phyloP scores from a whole-genome alignment of 2,329 filamentous ascomycete species.

The Allantophomopsis lycopodina region DNA sequence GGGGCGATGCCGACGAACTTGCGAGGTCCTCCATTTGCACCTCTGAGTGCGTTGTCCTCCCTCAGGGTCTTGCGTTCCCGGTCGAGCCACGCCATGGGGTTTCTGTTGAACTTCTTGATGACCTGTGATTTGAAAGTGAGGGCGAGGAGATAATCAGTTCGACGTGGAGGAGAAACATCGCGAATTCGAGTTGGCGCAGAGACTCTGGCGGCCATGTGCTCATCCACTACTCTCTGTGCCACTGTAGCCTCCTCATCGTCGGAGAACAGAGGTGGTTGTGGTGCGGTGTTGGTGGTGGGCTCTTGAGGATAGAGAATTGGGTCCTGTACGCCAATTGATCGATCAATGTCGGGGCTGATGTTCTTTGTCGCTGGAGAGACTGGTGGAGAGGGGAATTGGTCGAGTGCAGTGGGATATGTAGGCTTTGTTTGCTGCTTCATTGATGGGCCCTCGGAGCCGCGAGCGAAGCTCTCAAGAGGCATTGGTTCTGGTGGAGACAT shows the following conservation, averaged over 20 bases:
- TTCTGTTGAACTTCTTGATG: constrained; percentile 19
- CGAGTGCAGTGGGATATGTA: constrained; percentile 6
- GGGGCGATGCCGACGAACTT: constrained; percentile 14
- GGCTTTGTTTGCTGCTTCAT: constrained; percentile 7
- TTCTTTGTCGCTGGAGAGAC: constrained; percentile 34
- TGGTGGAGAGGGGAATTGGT: constrained; percentile 36
- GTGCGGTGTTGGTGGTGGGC: constrained; percentile 19
- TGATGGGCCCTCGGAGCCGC: constrained; percentile 11
- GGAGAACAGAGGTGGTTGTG: constrained; percentile 35
- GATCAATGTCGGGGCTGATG: constrained; percentile 11
- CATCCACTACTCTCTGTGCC: constrained; percentile 31
- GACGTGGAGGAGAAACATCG: constrained; percentile 29
- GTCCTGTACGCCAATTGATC: constrained; percentile 29
- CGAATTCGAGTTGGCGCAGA: constrained; percentile 23
- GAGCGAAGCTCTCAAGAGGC: constrained; percentile 36
- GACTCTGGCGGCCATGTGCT: constrained; percentile 18
- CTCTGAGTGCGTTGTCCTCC: constrained; percentile 11
- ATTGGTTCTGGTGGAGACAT: constrained; percentile 49
- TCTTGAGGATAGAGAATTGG: constrained; percentile 44
- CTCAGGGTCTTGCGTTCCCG: constrained; percentile 14
- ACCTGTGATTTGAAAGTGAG: constrained; percentile 38
- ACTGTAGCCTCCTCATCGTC: constrained; percentile 25
- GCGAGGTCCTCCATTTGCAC: constrained; percentile 1
- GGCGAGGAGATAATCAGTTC: constrained; percentile 38
- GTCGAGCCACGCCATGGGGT: constrained; percentile 12